Conservation (phyloP, 129 eudicot genomes). For the Logfia minima region DNA sequence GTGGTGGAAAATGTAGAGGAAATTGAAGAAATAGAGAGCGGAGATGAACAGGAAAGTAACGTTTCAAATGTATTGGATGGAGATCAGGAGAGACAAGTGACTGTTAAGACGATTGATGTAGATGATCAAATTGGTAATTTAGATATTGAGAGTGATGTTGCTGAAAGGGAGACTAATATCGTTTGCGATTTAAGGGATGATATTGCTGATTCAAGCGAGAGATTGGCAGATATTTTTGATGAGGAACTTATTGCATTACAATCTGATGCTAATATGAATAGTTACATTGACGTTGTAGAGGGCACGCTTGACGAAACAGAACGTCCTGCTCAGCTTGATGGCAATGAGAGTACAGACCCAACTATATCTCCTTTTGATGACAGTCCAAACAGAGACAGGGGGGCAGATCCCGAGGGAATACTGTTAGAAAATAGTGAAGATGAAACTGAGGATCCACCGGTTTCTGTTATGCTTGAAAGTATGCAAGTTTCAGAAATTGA, state of each 20-base stretch:
- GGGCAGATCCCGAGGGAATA: constrained; percentile 21
- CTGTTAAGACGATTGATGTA: constrained; percentile 28
- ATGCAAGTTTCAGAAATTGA: constrained; percentile 4
- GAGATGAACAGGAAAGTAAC: constrained; percentile 20
- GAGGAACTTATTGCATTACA: constrained; percentile 22
- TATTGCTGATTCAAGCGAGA: constrained; percentile 27
- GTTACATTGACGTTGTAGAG: constrained; percentile 29
- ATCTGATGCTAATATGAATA: constrained; percentile 25
- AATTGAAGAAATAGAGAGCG: constrained; percentile 36
- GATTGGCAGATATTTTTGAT: constrained; percentile 15
- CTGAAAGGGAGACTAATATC: constrained; percentile 33
- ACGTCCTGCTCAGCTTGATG: constrained; percentile 21
- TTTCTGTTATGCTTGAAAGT: constrained; percentile 25
- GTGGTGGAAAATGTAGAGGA: constrained; percentile 33
- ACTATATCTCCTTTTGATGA: constrained; percentile 17
- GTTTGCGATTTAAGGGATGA: constrained; percentile 23
- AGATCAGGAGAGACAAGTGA: constrained; percentile 39
- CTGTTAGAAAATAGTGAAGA: constrained; percentile 17
- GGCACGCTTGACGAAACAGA: constrained; percentile 25
- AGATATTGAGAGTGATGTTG: constrained; percentile 13
- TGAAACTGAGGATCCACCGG: constrained; percentile 7
- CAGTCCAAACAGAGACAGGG: constrained; percentile 14
- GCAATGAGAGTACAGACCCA: constrained; percentile 24
- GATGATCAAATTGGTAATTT: constrained; percentile 20
- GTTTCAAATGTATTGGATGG: constrained; percentile 42